Conservation (phyloP, 208 protist genomes). For the Acanthamoeba royreba region DNA sequence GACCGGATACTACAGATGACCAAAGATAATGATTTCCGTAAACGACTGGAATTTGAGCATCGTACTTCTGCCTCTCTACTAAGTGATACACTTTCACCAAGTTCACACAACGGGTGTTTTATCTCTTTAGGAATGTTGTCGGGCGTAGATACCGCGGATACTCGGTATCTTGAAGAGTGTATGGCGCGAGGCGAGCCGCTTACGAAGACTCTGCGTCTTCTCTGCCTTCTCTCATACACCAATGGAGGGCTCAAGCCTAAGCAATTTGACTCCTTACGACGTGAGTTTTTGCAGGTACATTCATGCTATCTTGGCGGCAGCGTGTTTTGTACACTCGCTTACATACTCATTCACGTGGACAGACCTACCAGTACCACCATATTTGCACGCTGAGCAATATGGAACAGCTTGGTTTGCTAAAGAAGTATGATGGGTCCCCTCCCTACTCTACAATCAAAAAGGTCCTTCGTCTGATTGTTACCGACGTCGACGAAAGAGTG, state of each 20-base stretch:
- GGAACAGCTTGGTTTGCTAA: slow-evolving; percentile 56
- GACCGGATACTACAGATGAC: slow-evolving; percentile 54
- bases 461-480: background rate
- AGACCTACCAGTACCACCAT: slow-evolving; percentile 60
- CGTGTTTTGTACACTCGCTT: no score
- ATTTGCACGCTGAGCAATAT: slow-evolving; percentile 65
- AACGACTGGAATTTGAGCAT: slow-evolving; percentile 58
- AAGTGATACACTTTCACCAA: background rate
- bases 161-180: slow-evolving; percentile 57
- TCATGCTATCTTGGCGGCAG: background rate
- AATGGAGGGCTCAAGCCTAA: slow-evolving; percentile 65
- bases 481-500: slow-evolving; percentile 58
- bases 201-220: slow-evolving; percentile 61
- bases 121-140: background rate
- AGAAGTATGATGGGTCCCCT: background rate
- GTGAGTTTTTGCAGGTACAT: slow-evolving; percentile 57
- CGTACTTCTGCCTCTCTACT: background rate
- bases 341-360: no score
- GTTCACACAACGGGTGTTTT: no score
- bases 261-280: slow-evolving; percentile 47
- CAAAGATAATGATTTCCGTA: slow-evolving; percentile 30
- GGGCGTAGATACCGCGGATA: background rate
- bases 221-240: slow-evolving; percentile 46
- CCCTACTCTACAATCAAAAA: background rate
- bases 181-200: slow-evolving; percentile 43